Evolutionary conservation across 345 rosid genomes (phyloP).

Genomic region (Passiflora organensis): DNA sequence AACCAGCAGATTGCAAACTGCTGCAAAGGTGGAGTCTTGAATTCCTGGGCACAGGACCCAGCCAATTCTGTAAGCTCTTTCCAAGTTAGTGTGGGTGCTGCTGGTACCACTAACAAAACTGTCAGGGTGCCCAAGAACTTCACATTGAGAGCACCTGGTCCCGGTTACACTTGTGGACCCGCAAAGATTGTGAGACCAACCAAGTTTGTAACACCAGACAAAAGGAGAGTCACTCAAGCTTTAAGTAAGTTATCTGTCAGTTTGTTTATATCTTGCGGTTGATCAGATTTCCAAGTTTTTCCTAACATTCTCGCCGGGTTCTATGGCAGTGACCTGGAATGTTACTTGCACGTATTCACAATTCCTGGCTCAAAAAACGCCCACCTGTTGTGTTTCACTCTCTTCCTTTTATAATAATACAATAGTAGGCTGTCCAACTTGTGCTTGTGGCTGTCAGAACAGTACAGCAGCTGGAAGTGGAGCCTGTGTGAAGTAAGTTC

Average conservation of each 20-base stretch:
- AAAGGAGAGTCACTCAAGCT: conserved; percentile 30
- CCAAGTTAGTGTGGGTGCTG: conserved; percentile 30
- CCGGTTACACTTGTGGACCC: conserved; percentile 32
- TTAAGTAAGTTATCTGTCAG: conserved; percentile 18
- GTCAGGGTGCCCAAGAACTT: conserved; percentile 29
- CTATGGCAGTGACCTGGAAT: conserved; percentile 33
- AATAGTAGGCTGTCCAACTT: conserved; percentile 24
- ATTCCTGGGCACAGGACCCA: conserved; percentile 26
- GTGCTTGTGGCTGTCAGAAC: conserved; percentile 32
- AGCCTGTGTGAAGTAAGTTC: conserved; percentile 23
- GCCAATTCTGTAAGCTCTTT: conserved; percentile 22
- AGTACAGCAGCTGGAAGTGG: conserved; percentile 15
- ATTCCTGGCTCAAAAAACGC: conserved; percentile 32
- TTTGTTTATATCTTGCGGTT: not conserved
- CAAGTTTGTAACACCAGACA: conserved; percentile 18
- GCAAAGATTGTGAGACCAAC: conserved; percentile 27
- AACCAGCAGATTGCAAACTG: conserved; percentile 35
- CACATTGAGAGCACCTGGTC: conserved; percentile 31
- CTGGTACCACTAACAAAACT: conserved; percentile 30
- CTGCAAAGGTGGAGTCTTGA: conserved; percentile 31
- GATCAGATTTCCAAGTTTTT: not conserved
- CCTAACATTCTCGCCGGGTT: conserved; percentile 2
- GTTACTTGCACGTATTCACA: conserved; percentile 32
- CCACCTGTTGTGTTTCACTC: conserved; percentile 29
- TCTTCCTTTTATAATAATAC: conserved; percentile 28